phyloP scores from a whole-genome alignment of 2,329 filamentous ascomycete genomes.

The Geosmithia flava region DNA sequence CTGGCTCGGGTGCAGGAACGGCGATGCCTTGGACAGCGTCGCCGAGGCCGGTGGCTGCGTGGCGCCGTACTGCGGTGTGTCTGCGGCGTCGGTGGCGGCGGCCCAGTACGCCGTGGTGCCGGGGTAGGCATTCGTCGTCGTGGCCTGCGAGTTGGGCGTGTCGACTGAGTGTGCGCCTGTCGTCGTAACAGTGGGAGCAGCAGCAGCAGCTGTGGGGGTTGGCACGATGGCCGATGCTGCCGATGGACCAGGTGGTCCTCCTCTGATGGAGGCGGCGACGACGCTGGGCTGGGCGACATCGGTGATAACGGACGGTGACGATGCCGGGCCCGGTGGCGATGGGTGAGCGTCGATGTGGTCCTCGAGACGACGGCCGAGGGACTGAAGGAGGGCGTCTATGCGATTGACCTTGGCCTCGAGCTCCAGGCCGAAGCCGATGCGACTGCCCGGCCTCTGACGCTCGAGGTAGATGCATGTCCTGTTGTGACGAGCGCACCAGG shows the following conservation, averaged over 20 bases:
- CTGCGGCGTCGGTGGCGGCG: conserved; percentile 2
- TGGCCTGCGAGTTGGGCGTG: conserved; percentile 4
- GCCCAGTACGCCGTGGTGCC: conserved; percentile 1
- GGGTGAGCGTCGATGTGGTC: conserved; percentile 22
- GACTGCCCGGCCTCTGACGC: conserved; percentile 55
- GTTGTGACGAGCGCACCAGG: conserved; percentile 58
- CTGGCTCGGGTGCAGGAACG: background rate
- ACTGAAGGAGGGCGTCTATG: conserved; percentile 33
- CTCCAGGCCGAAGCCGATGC: conserved; percentile 50
- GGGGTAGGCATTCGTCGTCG: background rate
- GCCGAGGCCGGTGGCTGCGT: background rate
- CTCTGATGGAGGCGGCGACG: background rate
- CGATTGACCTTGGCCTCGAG: conserved; percentile 41
- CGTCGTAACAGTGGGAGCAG: too few species aligned
- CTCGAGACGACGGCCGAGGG: conserved; percentile 26
- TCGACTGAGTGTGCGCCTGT: conserved; percentile 1
- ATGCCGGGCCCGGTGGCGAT: conserved; percentile 9
- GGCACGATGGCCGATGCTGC: background rate
- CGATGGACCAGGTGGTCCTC: background rate
- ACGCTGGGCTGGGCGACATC: background rate
- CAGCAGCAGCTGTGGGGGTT: too few species aligned
- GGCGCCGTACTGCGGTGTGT: conserved; percentile 2
- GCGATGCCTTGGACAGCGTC: background rate
- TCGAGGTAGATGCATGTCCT: conserved; percentile 58
- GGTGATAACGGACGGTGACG: conserved; percentile 20